Percentiles rank a stretch among this genome's conserved stretches.
phyloP scores from a whole-genome alignment of 306 rosid species.

The Ceratonia siliqua region DNA sequence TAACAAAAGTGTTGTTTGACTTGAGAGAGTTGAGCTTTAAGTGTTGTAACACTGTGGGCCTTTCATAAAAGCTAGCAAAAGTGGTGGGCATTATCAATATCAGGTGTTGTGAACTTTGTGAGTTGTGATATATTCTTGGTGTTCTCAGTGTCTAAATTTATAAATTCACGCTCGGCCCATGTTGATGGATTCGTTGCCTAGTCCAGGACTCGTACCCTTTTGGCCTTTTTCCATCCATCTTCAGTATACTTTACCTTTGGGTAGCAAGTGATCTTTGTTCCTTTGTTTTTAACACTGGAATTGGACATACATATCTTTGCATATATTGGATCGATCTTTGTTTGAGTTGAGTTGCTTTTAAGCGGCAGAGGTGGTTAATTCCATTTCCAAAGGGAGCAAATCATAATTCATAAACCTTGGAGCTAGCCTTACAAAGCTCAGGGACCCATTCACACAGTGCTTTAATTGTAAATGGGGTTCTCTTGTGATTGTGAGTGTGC shows the following conservation, averaged over 20 bases:
- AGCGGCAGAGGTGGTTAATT: conserved; percentile 10
- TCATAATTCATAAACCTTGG: conserved; percentile 6
- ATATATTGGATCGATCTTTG: conserved; percentile 18
- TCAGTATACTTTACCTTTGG: too few species aligned
- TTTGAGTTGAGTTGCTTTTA: conserved; percentile 19
- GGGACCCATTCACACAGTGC: conserved; percentile 21
- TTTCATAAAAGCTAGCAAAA: too few species aligned
- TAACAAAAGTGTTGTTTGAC: background rate
- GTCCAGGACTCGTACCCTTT: conserved; percentile 22
- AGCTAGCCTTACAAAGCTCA: background rate
- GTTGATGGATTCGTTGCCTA: background rate
- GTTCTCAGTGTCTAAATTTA: background rate
- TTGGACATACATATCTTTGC: conserved; percentile 10
- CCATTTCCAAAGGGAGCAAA: conserved; percentile 28
- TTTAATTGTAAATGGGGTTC: conserved; percentile 30
- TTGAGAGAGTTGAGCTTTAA: background rate
- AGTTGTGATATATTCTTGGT: too few species aligned
- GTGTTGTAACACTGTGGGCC: too few species aligned
- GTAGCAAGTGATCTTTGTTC: conserved; percentile 12
- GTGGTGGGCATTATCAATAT: too few species aligned
- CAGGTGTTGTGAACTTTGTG: too few species aligned
- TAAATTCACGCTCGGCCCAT: background rate
- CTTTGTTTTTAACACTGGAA: conserved; percentile 1
- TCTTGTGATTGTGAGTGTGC: conserved; percentile 27
- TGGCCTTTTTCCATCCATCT: too few species aligned